Evolutionary conservation across 108 stramenopile species (phyloP).

Genomic region (Aurantiochytrium sp.): DNA sequence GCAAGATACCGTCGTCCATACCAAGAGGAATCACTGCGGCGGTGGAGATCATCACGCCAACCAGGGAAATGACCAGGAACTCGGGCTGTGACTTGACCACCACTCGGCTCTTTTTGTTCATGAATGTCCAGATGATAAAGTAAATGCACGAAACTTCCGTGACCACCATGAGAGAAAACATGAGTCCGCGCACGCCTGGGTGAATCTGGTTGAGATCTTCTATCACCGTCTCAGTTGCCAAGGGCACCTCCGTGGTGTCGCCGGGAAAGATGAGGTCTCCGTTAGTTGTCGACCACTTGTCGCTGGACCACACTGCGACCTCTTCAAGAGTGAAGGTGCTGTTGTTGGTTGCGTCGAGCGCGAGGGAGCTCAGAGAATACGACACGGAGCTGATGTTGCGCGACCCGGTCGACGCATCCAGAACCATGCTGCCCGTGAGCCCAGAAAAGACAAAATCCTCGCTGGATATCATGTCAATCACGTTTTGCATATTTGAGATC

Average conservation of each 20-base stretch:
- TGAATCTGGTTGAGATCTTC: background rate
- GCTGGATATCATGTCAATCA: background rate
- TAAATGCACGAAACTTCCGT: background rate
- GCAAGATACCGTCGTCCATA: background rate
- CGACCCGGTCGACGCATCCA: background rate
- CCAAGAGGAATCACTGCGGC: background rate
- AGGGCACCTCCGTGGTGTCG: background rate
- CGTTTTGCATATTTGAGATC: background rate
- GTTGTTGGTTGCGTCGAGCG: too few relatives aligned
- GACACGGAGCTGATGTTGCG: background rate
- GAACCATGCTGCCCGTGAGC: background rate
- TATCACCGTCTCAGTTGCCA: background rate
- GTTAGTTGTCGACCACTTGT: background rate
- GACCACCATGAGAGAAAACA: background rate
- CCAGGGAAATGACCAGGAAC: background rate
- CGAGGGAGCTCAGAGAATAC: background rate
- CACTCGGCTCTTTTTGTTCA: background rate
- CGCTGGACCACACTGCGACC: background rate
- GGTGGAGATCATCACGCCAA: constrained; percentile 11
- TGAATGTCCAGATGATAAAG: background rate
- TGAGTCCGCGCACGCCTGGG: background rate
- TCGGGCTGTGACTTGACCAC: constrained; percentile 8
- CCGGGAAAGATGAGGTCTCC: background rate
- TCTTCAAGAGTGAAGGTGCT: too few relatives aligned
- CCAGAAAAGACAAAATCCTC: background rate